Evolutionary conservation across 2,329 filamentous ascomycete genomes (phyloP), one percentile per base, ranked within the genome.

Genomic region (Sclerotinia sclerotiorum): DNA sequence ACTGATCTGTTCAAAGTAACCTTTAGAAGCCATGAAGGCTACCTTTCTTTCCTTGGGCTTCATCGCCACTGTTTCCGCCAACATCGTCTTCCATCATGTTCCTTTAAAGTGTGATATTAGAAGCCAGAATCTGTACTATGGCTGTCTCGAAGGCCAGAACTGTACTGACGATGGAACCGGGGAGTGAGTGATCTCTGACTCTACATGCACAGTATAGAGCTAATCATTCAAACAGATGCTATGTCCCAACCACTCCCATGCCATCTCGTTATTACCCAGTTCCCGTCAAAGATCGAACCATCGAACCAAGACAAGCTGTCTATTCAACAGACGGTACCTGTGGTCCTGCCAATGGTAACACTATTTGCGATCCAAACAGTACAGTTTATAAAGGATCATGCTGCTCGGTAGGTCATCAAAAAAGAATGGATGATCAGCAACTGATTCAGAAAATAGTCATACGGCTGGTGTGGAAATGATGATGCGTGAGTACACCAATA

Each of bases 51-150:
- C 73, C 58, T 69, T 77, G 8, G 75, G 70, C 72, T 73, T 81
- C 68, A 78, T 76, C 65, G 77, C 77, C 64, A 70, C 79, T 21
- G 76, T 77, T 27, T 76, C 76, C 7, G 82, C 81, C 66, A 84
- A 84, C 73, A 84, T 84, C 74, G 79, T 81, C 69, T 83, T 84
- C 74, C 74, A 76, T 49, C 80, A 80, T 77, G 80, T 82, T 11
- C 78, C 82, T 61, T 79, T 83, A 29, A 78, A 69, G 4, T 84
- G 83, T 74, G 74, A 80, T 65, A 72, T 73, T 67, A 73, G 51
- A n/a, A 72, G 72, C 65, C 51, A 67, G 0, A 67, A 73, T 17
- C 17, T 76, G 60, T 76, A 77, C 65, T 70, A 75, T 70, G 76
- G 76, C 17, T 78, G 76, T 71, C 73, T 78, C 44, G 72, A 72